Percentiles rank a stretch among this genome's conserved stretches.
phyloP scores from a whole-genome alignment of 1,284 basidiomycete species.

The Cryptococcus hybrid region DNA sequence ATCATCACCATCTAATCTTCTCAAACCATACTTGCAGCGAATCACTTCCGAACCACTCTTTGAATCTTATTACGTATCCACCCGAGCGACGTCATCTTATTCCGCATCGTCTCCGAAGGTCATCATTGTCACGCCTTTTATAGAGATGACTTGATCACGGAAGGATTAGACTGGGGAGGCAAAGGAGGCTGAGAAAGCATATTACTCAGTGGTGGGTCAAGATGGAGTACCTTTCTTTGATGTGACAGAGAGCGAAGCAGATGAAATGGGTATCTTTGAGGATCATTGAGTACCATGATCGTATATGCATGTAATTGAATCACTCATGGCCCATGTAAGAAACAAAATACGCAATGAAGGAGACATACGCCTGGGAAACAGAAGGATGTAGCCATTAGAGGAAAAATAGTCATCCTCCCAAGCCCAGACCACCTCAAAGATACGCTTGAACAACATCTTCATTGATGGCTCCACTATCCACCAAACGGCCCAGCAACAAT shows the following conservation, averaged over 20 bases:
- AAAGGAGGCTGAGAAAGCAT: constrained; percentile 34
- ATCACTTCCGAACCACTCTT: constrained; percentile 23
- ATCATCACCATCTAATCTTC: constrained; percentile 7
- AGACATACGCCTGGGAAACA: background rate
- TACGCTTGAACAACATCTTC: constrained; percentile 15
- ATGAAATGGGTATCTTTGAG: constrained; percentile 40
- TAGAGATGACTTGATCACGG: constrained; percentile 30
- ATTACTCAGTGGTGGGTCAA: constrained; percentile 27
- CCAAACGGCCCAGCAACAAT: constrained; percentile 17
- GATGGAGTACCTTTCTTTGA: constrained; percentile 52
- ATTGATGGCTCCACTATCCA: constrained; percentile 20
- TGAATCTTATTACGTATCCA: constrained; percentile 26
- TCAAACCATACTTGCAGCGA: constrained; percentile 28
- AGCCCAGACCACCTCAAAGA: background rate
- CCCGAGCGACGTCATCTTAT: constrained; percentile 2
- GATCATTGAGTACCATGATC: constrained; percentile 30
- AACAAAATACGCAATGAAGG: too few species aligned
- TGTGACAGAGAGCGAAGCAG: constrained; percentile 53
- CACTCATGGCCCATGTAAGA: too few species aligned
- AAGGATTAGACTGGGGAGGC: constrained; percentile 46
- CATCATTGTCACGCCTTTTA: constrained; percentile 28
- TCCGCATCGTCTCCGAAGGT: constrained; percentile 6
- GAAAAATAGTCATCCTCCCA: too few species aligned
- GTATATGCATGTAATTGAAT: background rate
- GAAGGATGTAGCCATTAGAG: background rate